Base-by-base conservation (phyloP, 169 alveolate genomes). In the Plasmodium yoelii region DNA sequence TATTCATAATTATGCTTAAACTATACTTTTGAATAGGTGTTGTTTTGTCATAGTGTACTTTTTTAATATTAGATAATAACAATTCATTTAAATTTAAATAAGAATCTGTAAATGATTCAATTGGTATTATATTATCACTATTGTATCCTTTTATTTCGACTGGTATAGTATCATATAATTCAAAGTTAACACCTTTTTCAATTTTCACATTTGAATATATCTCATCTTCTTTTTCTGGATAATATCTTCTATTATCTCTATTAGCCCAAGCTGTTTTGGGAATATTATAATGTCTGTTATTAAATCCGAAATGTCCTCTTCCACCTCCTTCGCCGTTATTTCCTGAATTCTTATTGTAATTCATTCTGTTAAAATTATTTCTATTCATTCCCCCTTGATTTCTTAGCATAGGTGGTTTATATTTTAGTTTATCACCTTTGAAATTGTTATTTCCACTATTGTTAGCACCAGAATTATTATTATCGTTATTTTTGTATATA, bases 11-110 rank as follows among this genome's bases (percentile, higher is more conserved):
- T 60, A 97, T 94, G 13, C 99, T 99, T 57, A 98, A 97, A 26
- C 98, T 93, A 88, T 97, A 96, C 89, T 96, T 97, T 95, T 99
- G 99, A 39, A 99, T 96, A 4, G 99, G 97, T 6, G 99, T 98
- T 22, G 99, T 99, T 84, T 94, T 93, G 55, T 97, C 97, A 92
- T 96, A 98, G 42, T 94, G 94, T 1, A 95, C 96, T 70, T 94
- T 89, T 13, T 84, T 87, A 47, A 95, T 94, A 74, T 95, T 92
- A 12, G 93, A 90, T 88, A 94, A 64, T 39, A 95, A 61, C 53
- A 92, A 73, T 2, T 92, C 95, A 64, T 92, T 95, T 12, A 94
- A 93, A 65, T 93, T 93, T 24, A 92, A 94, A 49, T 72, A 68
- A 61, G 93, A 89, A 51, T 84, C 95, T 84, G 60, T 91, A 86